Conservation (phyloP, 2,329 filamentous ascomycete species). For the Aureobasidium sp. region DNA sequence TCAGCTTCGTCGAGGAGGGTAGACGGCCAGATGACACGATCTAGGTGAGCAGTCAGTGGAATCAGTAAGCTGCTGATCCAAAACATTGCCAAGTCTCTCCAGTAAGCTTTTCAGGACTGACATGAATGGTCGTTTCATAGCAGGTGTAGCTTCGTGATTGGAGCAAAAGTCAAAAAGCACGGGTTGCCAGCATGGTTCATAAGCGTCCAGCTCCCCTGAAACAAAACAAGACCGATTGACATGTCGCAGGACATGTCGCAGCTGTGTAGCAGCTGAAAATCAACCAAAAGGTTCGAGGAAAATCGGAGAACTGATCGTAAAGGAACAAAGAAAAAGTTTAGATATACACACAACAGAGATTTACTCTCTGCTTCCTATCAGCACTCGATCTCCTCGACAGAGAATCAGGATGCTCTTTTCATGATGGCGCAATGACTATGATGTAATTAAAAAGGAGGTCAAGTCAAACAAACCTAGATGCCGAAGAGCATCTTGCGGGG, state of each 20-base stretch:
- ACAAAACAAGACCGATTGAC: not conserved
- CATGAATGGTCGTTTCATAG: not conserved
- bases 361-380: not conserved
- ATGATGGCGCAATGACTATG: constrained; percentile 8
- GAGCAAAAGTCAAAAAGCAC: not conserved
- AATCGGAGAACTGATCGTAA: not conserved
- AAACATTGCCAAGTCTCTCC: not conserved
- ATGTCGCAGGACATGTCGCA: not conserved
- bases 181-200: not conserved
- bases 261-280: not conserved
- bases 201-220: not conserved
- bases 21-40: too few species aligned
- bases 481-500: constrained; percentile 79
- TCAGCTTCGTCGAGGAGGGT: not conserved
- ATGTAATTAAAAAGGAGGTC: not conserved
- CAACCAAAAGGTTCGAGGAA: not conserved
- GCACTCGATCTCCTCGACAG: not conserved
- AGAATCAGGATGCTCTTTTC: constrained; percentile 4
- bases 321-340: not conserved
- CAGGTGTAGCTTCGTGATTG: not conserved
- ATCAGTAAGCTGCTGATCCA: not conserved
- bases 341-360: constrained; percentile 5
- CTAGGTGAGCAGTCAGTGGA: not conserved
- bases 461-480: constrained; percentile 21
- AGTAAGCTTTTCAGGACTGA: not conserved